These are phyloP conservation scores for Umbellularia californica DNA, from an alignment of 164 flowering plant species.

Conservation along the genomic window DNA sequence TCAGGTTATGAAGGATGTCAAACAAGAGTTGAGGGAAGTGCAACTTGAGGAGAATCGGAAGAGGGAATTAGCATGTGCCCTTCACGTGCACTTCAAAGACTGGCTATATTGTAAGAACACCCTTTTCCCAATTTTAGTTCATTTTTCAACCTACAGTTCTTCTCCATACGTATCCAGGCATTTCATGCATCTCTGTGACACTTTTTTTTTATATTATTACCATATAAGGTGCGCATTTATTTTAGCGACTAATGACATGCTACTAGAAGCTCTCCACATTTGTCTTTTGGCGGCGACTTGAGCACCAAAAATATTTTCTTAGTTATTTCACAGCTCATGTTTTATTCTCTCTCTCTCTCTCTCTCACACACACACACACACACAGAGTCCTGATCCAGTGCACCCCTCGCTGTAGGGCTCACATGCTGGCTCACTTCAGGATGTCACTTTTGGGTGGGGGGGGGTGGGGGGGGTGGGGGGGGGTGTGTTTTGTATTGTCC, in stretches of 20 bases:
- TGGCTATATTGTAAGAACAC: constrained; percentile 82
- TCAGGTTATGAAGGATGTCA: constrained; percentile 62
- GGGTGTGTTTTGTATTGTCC: too few relatives aligned
- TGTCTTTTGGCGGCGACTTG: not conserved
- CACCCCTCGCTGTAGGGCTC: too few relatives aligned
- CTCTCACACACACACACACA: too few relatives aligned
- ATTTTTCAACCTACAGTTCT: not conserved
- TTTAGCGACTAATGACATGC: not conserved
- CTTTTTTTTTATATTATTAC: not conserved
- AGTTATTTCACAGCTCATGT: not conserved
- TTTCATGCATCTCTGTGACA: not conserved
- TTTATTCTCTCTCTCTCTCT: not conserved
- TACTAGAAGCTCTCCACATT: not conserved
- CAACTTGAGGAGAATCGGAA: constrained; percentile 81
- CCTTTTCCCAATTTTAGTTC: not conserved
- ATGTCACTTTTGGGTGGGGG: too few relatives aligned
- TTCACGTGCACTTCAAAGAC: constrained; percentile 85
- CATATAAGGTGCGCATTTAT: too few relatives aligned
- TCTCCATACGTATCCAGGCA: not conserved
- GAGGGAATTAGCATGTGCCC: constrained; percentile 73
- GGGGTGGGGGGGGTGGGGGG: too few relatives aligned
- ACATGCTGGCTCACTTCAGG: too few relatives aligned
- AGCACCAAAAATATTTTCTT: not conserved
- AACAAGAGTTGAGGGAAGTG: constrained; percentile 69
- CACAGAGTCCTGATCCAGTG: too few relatives aligned